Evolutionary conservation across 331 rosid species (phyloP).

Genomic region (Prunus yedoensis): DNA sequence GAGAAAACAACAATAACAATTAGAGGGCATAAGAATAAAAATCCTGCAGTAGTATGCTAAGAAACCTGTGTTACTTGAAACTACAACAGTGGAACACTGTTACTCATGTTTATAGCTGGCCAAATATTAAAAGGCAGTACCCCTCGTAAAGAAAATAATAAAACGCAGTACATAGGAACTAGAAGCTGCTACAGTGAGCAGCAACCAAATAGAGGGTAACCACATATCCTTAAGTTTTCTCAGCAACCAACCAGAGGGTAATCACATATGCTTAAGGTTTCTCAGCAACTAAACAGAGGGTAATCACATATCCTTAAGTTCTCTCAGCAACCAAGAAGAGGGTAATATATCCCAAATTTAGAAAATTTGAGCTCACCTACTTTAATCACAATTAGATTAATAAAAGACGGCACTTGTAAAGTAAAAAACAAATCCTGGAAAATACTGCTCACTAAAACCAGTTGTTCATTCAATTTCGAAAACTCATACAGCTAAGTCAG

Average conservation of each 20-base stretch:
- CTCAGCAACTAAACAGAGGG: background rate
- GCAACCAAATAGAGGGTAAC: background rate
- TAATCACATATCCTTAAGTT: background rate
- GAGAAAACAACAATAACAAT: background rate
- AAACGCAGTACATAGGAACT: background rate
- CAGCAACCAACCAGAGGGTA: background rate
- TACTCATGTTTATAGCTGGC: background rate
- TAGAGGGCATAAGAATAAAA: background rate
- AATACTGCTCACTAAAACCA: background rate
- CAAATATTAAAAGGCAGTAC: background rate
- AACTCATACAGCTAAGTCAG: slow-evolving; percentile 15
- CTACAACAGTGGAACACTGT: background rate
- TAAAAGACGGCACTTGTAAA: background rate
- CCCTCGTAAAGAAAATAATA: no score
- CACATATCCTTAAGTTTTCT: no score
- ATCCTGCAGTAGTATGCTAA: background rate
- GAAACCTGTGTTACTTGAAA: background rate
- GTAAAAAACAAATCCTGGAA: slow-evolving; percentile 3
- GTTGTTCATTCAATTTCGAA: slow-evolving; percentile 7
- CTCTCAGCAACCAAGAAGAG: background rate
- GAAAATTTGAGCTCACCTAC: slow-evolving; percentile 5
- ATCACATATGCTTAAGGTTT: no score
- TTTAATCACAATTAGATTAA: slow-evolving; percentile 6
- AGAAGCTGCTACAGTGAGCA: background rate
- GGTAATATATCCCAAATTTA: background rate